Percentiles rank a stretch among this genome's conserved stretches.
Evolutionary conservation across 208 protist genomes (phyloP).

Genomic region (Phytomonas sp.): DNA sequence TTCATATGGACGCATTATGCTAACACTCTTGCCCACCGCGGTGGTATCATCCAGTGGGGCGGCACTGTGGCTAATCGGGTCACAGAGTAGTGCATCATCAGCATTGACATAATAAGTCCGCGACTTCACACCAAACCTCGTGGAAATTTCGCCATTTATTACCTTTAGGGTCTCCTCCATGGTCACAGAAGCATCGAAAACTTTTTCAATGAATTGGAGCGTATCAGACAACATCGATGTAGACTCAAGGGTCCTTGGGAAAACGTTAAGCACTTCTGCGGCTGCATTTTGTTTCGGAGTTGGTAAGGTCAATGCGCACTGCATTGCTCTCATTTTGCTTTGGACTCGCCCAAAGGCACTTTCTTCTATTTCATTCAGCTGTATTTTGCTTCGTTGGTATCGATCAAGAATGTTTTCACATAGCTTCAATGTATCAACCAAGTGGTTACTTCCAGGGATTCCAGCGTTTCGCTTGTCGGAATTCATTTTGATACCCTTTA

Average conservation of each 20-base stretch:
- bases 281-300: neutral
- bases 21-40: slow-evolving; percentile 37
- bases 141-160: slow-evolving; percentile 20
- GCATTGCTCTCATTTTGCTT: neutral
- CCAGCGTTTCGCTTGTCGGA: too few relatives aligned
- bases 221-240: slow-evolving; percentile 3
- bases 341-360: neutral
- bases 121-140: neutral
- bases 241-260: neutral
- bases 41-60: slow-evolving; percentile 32
- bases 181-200: slow-evolving; percentile 20
- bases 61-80: slow-evolving; percentile 52
- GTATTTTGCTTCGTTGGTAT: slow-evolving; percentile 39
- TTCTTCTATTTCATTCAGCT: slow-evolving; percentile 37
- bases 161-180: slow-evolving; percentile 21
- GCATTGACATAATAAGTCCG: neutral
- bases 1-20: slow-evolving; percentile 22
- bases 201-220: slow-evolving; percentile 27
- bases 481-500: too few relatives aligned
- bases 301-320: slow-evolving; percentile 6
- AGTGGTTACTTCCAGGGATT: slow-evolving; percentile 19
- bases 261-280: slow-evolving; percentile 7
- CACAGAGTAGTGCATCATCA: slow-evolving; percentile 23
- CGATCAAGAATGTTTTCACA: slow-evolving; percentile 62
- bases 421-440: slow-evolving; percentile 64